Evolutionary conservation across 2,329 filamentous ascomycete species (phyloP).

Genomic region (Neonectria sp.): DNA sequence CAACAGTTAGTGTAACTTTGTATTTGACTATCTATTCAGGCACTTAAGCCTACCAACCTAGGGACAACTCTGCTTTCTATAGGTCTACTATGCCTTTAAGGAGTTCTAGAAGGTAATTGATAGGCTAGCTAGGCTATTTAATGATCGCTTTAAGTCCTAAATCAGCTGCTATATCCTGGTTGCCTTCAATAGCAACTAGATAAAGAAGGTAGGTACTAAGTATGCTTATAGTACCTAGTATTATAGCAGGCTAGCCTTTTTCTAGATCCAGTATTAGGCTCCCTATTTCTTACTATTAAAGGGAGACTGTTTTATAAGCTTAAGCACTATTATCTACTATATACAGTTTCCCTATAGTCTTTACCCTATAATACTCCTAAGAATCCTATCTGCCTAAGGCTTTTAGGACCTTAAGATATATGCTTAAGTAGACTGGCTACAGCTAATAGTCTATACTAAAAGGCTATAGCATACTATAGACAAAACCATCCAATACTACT

Average conservation of each 20-base stretch:
- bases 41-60: not conserved
- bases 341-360: too few species aligned
- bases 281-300: conserved; percentile 12
- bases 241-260: conserved; percentile 17
- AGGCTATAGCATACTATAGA: too few species aligned
- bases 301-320: too few species aligned
- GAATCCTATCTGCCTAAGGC: too few species aligned
- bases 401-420: too few species aligned
- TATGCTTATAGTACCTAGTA: conserved; percentile 10
- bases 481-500: too few species aligned
- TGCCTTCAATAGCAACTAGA: conserved; percentile 22
- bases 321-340: too few species aligned
- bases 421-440: too few species aligned
- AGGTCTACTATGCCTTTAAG: conserved; percentile 3
- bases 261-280: conserved; percentile 23
- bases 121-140: conserved; percentile 5
- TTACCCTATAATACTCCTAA: too few species aligned
- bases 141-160: conserved; percentile 2
- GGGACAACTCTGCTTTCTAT: not conserved
- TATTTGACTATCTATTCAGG: not conserved
- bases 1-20: conserved; percentile 8
- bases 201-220: too few species aligned
- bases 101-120: too few species aligned
- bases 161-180: conserved; percentile 19
- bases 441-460: too few species aligned